Conservation (phyloP, 257 asterid species). For the Petunia axillaris region DNA sequence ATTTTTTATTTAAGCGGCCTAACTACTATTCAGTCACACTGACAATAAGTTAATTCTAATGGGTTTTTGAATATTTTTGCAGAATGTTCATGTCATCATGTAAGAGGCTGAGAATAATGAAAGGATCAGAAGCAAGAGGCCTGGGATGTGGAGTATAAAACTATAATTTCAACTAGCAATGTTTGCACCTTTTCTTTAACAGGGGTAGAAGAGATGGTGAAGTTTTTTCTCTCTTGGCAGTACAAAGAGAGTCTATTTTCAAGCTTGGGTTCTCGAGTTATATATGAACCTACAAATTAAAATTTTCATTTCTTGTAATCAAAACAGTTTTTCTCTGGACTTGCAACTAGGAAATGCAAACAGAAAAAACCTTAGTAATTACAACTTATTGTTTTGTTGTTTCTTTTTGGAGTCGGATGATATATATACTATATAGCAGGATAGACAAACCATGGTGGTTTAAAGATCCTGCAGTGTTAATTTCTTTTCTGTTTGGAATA, state of each 20-base stretch:
- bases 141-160: slow-evolving; percentile 47
- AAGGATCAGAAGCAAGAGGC: slow-evolving; percentile 60
- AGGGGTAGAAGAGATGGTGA: slow-evolving; percentile 8
- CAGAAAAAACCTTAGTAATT: slow-evolving; percentile 26
- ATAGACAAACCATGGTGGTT: slow-evolving; percentile 15
- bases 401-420: not conserved
- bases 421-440: slow-evolving; percentile 16
- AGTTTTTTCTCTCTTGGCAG: not conserved
- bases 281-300: not conserved
- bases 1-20: too few relatives aligned
- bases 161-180: not conserved
- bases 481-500: slow-evolving; percentile 24
- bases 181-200: slow-evolving; percentile 3
- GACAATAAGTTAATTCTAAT: not conserved
- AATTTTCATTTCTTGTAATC: not conserved
- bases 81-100: slow-evolving; percentile 66
- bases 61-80: slow-evolving; percentile 30
- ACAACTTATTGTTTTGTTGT: slow-evolving; percentile 18
- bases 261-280: slow-evolving; percentile 25
- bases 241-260: slow-evolving; percentile 20
- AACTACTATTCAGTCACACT: too few relatives aligned
- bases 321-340: slow-evolving; percentile 21
- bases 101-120: slow-evolving; percentile 71
- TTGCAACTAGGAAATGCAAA: slow-evolving; percentile 5
- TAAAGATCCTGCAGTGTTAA: slow-evolving; percentile 25